Evolutionary conservation across 2,329 filamentous ascomycete genomes (phyloP).

Genomic region (Simplicillium sp.): DNA sequence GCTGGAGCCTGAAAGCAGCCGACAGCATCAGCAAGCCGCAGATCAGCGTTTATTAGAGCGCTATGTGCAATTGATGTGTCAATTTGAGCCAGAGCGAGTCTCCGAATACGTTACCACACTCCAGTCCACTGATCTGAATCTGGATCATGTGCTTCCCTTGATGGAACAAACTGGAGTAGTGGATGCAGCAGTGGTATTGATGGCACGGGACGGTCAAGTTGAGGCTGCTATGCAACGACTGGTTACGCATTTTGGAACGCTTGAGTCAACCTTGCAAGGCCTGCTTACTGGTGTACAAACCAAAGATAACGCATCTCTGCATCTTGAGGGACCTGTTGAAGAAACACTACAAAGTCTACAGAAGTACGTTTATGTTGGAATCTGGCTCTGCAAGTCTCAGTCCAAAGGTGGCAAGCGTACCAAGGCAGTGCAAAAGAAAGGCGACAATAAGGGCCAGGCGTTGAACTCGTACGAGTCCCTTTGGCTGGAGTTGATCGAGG

Average conservation of each 20-base stretch:
- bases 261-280: slow-evolving; percentile 70
- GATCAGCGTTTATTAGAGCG: slow-evolving; percentile 62
- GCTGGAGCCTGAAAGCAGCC: slow-evolving; percentile 47
- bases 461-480: slow-evolving; percentile 45
- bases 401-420: slow-evolving; percentile 48
- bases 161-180: slow-evolving; percentile 87
- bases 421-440: slow-evolving; percentile 41
- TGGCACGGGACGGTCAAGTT: slow-evolving; percentile 81
- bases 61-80: slow-evolving; percentile 88
- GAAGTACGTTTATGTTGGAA: slow-evolving; percentile 86
- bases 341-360: slow-evolving; percentile 70
- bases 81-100: slow-evolving; percentile 71
- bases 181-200: slow-evolving; percentile 83
- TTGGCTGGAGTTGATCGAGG: slow-evolving; percentile 53
- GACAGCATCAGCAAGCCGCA: slow-evolving; percentile 18
- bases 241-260: slow-evolving; percentile 66
- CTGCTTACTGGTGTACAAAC: slow-evolving; percentile 55
- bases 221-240: slow-evolving; percentile 77
- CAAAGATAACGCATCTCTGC: slow-evolving; percentile 38
- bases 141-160: slow-evolving; percentile 72
- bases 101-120: slow-evolving; percentile 73
- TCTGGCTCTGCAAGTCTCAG: slow-evolving; percentile 90
- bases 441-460: slow-evolving; percentile 30
- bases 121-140: slow-evolving; percentile 65
- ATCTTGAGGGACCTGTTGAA: slow-evolving; percentile 54